Evolutionary conservation across 2,329 filamentous ascomycete species (phyloP), one percentile per base, ranked within the genome.

Genomic region (Biscogniauxia marginata): DNA sequence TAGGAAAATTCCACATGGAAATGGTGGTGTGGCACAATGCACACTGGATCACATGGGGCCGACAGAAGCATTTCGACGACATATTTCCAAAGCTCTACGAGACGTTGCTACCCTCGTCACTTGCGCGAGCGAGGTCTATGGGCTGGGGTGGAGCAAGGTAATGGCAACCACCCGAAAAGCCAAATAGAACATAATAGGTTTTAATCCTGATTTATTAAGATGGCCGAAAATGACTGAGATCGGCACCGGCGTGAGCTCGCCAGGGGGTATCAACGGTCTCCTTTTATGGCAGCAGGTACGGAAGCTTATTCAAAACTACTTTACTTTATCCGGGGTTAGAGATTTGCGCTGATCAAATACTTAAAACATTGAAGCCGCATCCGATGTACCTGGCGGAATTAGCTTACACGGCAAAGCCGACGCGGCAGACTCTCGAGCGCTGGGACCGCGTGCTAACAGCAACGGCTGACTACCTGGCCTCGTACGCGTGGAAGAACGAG

Each of bases 211-310:
- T 19, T 24, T 21, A 4, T 18, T 4, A 47, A 68, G 66, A 22
- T 75, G 77, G 68, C 77, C 78, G 2, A 82, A 82, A 63, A 81
- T 81, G 79, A 79, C 74, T 24, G 79, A 82, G 18, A 55, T 49
- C 56, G 71, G 71, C 0, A 76, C 73, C 0, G 79, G 77, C 4
- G 67, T 73, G 11, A 77, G 72, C 52, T 77, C 79, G 1, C 79
- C 79, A 1, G 79, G 79, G 1, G 74, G 77, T 43, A 79, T 81
- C 52, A 82, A 82, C 58, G 74, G 71, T 21, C 67, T 81, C 1
- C 68, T 82, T n/a, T 74, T 81, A 50, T 82, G 79, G 79, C 79
- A 82, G 51, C 77, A 69, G 57, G 63, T 65, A 13, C 44, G 62
- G 4, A 39, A 16, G 13, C 30, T 11, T 46, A 11, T 6, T 5